Conservation (phyloP, 176 grass and related monocot genomes). For the Saccharum spontaneum region DNA sequence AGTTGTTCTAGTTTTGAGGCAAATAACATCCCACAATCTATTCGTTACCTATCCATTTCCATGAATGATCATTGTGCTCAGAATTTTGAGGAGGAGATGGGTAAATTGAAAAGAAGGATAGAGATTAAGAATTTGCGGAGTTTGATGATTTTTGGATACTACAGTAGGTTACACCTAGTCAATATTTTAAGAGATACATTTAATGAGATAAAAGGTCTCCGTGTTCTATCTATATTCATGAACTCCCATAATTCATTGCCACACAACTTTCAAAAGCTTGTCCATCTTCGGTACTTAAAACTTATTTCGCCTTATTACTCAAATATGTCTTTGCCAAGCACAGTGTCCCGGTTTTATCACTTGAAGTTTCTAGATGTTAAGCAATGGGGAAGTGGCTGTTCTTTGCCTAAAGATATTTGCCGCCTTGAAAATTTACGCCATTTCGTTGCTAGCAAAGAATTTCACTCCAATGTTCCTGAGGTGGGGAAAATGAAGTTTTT, state of each 20-base stretch:
- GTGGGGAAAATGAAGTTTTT: neutral
- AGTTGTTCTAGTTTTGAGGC: neutral
- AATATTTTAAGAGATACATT: neutral
- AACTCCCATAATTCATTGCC: neutral
- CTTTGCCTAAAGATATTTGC: no score
- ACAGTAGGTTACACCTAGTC: neutral
- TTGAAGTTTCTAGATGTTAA: no score
- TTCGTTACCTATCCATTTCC: neutral
- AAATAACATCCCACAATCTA: neutral
- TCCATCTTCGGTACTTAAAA: neutral
- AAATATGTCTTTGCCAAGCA: neutral
- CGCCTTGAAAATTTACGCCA: no score
- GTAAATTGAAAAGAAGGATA: neutral
- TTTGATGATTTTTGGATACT: neutral
- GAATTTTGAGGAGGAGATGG: neutral
- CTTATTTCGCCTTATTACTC: neutral
- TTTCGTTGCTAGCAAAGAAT: no score
- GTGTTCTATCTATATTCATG: neutral
- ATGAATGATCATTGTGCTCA: rapidly evolving
- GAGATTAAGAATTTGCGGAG: neutral
- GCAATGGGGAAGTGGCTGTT: no score
- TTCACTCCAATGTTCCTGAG: neutral
- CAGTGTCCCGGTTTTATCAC: no score
- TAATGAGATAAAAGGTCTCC: neutral
- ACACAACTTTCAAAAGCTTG: neutral